A percentile compares a stretch with the other conserved stretches of the same genome.
These are phyloP conservation scores for Ramaria rubella DNA, from an alignment of 768 basidiomycete species.

Conservation along the genomic window DNA sequence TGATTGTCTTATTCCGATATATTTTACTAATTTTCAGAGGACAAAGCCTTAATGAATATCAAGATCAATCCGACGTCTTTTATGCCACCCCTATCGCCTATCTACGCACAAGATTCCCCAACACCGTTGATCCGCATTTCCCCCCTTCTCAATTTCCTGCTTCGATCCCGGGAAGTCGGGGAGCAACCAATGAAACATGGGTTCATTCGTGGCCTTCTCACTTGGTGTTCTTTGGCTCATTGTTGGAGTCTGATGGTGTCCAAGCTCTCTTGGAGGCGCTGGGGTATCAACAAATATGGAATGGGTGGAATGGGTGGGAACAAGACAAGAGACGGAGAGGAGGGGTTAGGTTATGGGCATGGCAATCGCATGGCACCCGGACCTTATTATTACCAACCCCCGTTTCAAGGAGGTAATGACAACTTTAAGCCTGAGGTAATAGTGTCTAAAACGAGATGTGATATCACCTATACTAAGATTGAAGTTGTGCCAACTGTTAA, in stretches of 20 bases:
- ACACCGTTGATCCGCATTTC: conserved; percentile 50
- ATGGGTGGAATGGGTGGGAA: conserved; percentile 59
- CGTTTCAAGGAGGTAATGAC: neutral
- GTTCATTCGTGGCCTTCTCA: conserved; percentile 75
- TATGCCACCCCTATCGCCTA: conserved; percentile 66
- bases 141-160: conserved; percentile 54
- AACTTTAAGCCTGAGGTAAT: no score
- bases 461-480: no score
- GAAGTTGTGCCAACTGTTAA: no score
- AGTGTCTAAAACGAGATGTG: no score
- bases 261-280: conserved; percentile 37
- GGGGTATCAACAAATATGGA: conserved; percentile 64
- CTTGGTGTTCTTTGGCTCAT: conserved; percentile 75
- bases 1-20: conserved; percentile 11
- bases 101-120: conserved; percentile 61
- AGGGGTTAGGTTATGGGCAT: conserved; percentile 63
- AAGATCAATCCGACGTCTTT: conserved; percentile 78
- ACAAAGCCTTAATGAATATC: conserved; percentile 50
- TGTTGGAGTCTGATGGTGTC: conserved; percentile 52
- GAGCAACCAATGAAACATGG: conserved; percentile 36
- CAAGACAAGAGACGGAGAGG: conserved; percentile 68
- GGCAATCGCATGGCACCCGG: neutral
- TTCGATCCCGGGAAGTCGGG: conserved; percentile 40
- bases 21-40: conserved; percentile 28
- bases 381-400: neutral